Evolutionary conservation across 495 filamentous ascomycete species (phyloP), one percentile per base, ranked within the genome.

Genomic region (Penicillium lagena): DNA sequence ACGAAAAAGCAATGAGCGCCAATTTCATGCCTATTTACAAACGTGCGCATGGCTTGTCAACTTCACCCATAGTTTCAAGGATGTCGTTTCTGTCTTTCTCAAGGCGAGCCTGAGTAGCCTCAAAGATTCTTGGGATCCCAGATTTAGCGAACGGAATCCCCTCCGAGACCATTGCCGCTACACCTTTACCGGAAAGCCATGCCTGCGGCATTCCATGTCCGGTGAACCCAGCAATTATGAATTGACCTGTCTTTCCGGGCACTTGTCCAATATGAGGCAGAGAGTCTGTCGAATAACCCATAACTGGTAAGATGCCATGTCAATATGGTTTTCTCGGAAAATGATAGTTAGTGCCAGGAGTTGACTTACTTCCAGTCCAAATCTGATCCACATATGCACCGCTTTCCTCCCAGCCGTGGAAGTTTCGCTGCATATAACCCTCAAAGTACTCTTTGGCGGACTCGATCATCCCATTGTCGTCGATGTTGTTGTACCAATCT

Each of bases 161-260:
- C 8, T 62, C 42, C 12, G 50, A 46, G 17, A 75, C 48, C 63
- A 77, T 73, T 48, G 60, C 51, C 4, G 71, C 72, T 34, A 77
- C 43, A 1, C 62, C 72, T 39, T 71, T 59, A 6, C 71, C 70
- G 7, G 63, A 59, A 0, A 76, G 55, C 46, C 72, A 69, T 22
- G 74, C 68, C 12, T 70, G 62, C 1, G 73, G 67, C 74, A 76
- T 78, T 0, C 76, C 74, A 49, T 71, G 68, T 0, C 75, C 75
- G 10, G 62, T 71, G 29, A 73, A 76, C 1, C 73, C 75, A 30
- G 72, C 75, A 32, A 71, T 50, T 14, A 77, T 56, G 29, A 61
- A 69, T 39, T 71, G 64, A 9, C 60, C 62, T 8, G 60, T 45
- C 40, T 70, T 62, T 5, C 57, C 59, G 7, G 75, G 71, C 13